phyloP scores from a whole-genome alignment of 371 early-diverging fungal species.

The Blakeslea trispora region DNA sequence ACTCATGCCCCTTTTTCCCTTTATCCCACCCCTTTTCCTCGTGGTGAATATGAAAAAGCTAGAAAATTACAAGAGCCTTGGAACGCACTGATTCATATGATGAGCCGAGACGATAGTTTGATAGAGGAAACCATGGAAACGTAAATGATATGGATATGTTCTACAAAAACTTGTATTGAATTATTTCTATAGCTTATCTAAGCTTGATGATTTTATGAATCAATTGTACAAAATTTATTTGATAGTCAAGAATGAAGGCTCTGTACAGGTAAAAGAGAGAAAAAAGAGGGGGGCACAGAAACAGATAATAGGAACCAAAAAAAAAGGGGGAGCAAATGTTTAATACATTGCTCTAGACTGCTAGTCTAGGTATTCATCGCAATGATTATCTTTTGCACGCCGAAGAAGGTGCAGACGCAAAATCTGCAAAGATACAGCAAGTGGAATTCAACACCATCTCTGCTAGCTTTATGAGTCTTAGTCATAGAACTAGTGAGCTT shows the following conservation, averaged over 20 bases:
- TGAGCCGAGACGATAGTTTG: slow-evolving; percentile 79
- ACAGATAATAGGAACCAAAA: too few relatives aligned
- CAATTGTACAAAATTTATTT: slow-evolving; percentile 80
- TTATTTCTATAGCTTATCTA: slow-evolving; percentile 58
- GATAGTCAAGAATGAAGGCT: slow-evolving; percentile 58
- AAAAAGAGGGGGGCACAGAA: not conserved
- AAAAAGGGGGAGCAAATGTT: not conserved
- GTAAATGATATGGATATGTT: slow-evolving; percentile 38
- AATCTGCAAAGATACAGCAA: slow-evolving; percentile 71
- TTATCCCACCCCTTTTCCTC: slow-evolving; percentile 88
- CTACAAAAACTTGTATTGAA: not conserved
- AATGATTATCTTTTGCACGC: slow-evolving; percentile 94
- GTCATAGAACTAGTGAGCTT: slow-evolving; percentile 71
- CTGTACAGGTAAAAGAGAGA: slow-evolving; percentile 56
- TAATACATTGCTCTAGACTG: slow-evolving; percentile 43
- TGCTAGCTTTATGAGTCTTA: slow-evolving; percentile 87
- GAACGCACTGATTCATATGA: slow-evolving; percentile 80
- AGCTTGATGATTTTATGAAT: slow-evolving; percentile 84
- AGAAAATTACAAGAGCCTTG: slow-evolving; percentile 76
- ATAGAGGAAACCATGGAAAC: slow-evolving; percentile 72
- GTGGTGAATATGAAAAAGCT: slow-evolving; percentile 73
- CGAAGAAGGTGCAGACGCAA: slow-evolving; percentile 40
- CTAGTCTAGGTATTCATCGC: slow-evolving; percentile 84
- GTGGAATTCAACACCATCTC: slow-evolving; percentile 98
- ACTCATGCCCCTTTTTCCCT: slow-evolving; percentile 89